phyloP scores from a whole-genome alignment of 495 filamentous ascomycete genomes.

The Cudoniella acicularis region DNA sequence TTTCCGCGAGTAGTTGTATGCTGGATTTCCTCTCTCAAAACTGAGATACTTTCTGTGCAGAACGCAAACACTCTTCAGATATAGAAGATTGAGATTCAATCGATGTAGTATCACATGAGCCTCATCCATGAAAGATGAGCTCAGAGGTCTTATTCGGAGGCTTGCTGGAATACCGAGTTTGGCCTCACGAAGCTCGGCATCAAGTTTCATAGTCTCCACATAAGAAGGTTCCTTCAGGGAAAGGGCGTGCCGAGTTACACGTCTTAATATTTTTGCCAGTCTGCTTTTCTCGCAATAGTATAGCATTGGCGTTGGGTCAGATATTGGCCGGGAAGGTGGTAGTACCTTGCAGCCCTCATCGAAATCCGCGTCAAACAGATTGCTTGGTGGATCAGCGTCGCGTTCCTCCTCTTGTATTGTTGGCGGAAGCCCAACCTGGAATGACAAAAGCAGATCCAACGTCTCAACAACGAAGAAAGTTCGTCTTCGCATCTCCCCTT shows the following conservation, averaged over 20 bases:
- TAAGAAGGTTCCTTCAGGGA: conserved; percentile 44
- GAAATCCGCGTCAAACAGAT: conserved; percentile 46
- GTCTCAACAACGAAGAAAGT: conserved; percentile 44
- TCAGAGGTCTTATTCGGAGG: conserved; percentile 55
- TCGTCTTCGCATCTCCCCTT: conserved; percentile 53
- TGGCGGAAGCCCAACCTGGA: conserved; percentile 50
- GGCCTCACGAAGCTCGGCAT: conserved; percentile 55
- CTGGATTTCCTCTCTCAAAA: conserved; percentile 49
- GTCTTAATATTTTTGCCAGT: conserved; percentile 35
- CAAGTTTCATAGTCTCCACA: conserved; percentile 62
- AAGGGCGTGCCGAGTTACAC: conserved; percentile 36
- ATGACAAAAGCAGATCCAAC: conserved; percentile 53
- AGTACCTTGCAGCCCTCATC: conserved; percentile 37
- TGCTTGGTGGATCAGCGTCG: conserved; percentile 41
- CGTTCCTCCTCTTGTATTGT: conserved; percentile 44
- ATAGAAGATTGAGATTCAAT: conserved; percentile 63
- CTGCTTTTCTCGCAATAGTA: conserved; percentile 45
- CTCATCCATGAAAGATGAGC: conserved; percentile 57
- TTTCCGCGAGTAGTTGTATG: conserved; percentile 63
- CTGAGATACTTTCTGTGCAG: conserved; percentile 69
- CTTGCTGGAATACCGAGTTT: conserved; percentile 52
- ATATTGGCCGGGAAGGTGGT: conserved; percentile 37
- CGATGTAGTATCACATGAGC: conserved; percentile 62
- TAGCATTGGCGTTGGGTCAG: conserved; percentile 42
- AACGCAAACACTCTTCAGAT: conserved; percentile 65